A percentile compares a stretch with the other conserved stretches of the same genome.
Evolutionary conservation across 1,139 yeast species (phyloP).

Genomic region (Candida labiduridarum): DNA sequence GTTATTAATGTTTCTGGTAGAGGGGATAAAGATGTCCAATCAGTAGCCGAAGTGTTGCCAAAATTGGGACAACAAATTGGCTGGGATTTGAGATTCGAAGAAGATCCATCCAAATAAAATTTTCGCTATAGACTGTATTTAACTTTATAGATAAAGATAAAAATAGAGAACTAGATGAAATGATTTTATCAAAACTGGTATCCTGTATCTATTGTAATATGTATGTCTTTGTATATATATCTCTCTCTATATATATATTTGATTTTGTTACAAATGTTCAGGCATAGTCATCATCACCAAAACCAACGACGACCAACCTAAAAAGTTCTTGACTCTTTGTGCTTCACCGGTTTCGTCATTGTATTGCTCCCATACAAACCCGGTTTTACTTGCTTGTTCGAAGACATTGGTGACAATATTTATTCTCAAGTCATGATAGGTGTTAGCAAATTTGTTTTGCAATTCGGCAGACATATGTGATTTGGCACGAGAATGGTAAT

Average conservation of each 20-base stretch:
- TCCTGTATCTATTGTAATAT: background rate
- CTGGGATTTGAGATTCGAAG: slow-evolving; percentile 94
- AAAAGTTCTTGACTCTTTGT: slow-evolving; percentile 83
- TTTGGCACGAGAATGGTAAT: slow-evolving; percentile 43
- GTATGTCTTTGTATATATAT: slow-evolving; percentile 3
- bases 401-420: slow-evolving; percentile 72
- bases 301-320: slow-evolving; percentile 92
- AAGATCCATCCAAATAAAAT: slow-evolving; percentile 41
- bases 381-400: slow-evolving; percentile 70
- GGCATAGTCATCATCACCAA: slow-evolving; percentile 85
- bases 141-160: background rate
- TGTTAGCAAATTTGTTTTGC: slow-evolving; percentile 32
- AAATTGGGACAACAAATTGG: slow-evolving; percentile 85
- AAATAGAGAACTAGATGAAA: background rate
- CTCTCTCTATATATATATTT: background rate
- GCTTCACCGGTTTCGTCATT: slow-evolving; percentile 75
- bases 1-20: slow-evolving; percentile 94
- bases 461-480: slow-evolving; percentile 28
- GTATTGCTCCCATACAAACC: slow-evolving; percentile 91
- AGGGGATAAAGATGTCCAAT: slow-evolving; percentile 98
- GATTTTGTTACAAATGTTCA: slow-evolving; percentile 29
- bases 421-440: slow-evolving; percentile 60
- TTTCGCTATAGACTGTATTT: background rate
- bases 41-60: slow-evolving; percentile 94
- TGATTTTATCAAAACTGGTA: background rate